These are phyloP conservation scores for Pichia cactophila DNA, from an alignment of 1,139 yeast species.

Conservation along the genomic window DNA sequence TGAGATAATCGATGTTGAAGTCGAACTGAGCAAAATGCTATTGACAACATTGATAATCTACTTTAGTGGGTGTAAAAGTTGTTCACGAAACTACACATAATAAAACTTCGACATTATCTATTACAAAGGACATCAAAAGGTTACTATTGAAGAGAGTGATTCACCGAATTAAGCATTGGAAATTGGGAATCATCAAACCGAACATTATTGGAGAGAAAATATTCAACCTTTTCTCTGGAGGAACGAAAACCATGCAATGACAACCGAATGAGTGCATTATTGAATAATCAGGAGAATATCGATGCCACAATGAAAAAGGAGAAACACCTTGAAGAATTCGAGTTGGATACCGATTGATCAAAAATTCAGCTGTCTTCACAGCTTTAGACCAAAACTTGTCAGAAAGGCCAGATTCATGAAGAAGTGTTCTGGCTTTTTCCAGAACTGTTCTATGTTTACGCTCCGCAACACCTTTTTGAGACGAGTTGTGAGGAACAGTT, in stretches of 20 bases:
- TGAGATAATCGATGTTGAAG: too few relatives aligned
- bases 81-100: too few relatives aligned
- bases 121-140: too few relatives aligned
- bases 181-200: neutral
- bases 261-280: neutral
- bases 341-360: neutral
- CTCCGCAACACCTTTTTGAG: constrained; percentile 8
- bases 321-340: neutral
- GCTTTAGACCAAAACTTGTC: constrained; percentile 2
- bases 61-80: too few relatives aligned
- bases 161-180: neutral
- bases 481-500: constrained; percentile 1
- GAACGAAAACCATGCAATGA: neutral
- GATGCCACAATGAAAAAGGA: neutral
- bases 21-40: too few relatives aligned
- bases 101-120: too few relatives aligned
- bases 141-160: neutral
- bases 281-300: neutral
- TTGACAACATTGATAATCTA: too few relatives aligned
- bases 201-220: constrained; percentile 3
- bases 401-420: neutral
- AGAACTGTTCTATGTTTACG: constrained; percentile 4
- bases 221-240: neutral
- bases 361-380: constrained; percentile 2
- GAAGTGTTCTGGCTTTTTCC: neutral